These are phyloP conservation scores for Candida odintsovae DNA, from an alignment of 805 yeast species.

Conservation along the genomic window DNA sequence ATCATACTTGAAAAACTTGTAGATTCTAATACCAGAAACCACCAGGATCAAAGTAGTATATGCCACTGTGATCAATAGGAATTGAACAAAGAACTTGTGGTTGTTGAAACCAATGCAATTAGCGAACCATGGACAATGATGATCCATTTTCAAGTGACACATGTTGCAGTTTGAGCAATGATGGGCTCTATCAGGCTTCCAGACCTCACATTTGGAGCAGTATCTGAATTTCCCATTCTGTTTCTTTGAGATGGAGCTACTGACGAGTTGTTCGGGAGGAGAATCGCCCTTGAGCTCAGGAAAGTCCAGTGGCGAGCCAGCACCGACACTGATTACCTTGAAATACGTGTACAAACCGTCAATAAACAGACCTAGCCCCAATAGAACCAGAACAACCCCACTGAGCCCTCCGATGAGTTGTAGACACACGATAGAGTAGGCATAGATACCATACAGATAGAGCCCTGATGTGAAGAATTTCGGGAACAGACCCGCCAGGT, in stretches of 20 bases:
- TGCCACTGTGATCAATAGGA: slow-evolving; percentile 47
- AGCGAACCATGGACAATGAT: slow-evolving; percentile 94
- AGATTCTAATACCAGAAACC: slow-evolving; percentile 37
- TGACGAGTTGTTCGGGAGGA: slow-evolving; percentile 18
- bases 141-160: slow-evolving; percentile 86
- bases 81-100: slow-evolving; percentile 76
- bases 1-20: slow-evolving; percentile 39
- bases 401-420: slow-evolving; percentile 11
- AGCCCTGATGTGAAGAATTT: slow-evolving; percentile 37
- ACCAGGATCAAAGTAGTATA: slow-evolving; percentile 39
- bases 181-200: slow-evolving; percentile 84
- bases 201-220: slow-evolving; percentile 63
- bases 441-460: slow-evolving; percentile 44
- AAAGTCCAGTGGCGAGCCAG: slow-evolving; percentile 64
- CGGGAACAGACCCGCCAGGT: slow-evolving; percentile 40
- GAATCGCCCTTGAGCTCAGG: slow-evolving; percentile 32
- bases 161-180: slow-evolving; percentile 71
- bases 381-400: slow-evolving; percentile 17
- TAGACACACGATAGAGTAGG: slow-evolving; percentile 24
- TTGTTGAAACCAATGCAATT: slow-evolving; percentile 79
- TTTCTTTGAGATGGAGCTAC: slow-evolving; percentile 37
- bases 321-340: slow-evolving; percentile 45
- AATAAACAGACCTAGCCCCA: slow-evolving; percentile 27
- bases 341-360: slow-evolving; percentile 47
- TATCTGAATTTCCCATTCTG: slow-evolving; percentile 60